Evolutionary conservation across 495 filamentous ascomycete genomes (phyloP).

Genomic region (Chaetomidium leptoderma): DNA sequence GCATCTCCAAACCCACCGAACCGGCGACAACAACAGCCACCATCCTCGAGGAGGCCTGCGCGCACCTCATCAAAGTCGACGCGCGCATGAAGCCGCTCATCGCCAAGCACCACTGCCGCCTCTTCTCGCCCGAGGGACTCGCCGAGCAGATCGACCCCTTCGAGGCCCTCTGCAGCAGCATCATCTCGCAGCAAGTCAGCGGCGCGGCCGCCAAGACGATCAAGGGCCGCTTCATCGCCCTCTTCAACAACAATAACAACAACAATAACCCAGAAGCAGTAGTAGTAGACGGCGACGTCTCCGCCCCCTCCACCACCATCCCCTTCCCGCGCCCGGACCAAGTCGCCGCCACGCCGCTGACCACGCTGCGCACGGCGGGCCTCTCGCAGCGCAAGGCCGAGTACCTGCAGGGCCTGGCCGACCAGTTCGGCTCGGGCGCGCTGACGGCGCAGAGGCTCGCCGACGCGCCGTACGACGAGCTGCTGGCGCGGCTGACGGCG

Average conservation of each 20-base stretch:
- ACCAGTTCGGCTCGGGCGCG: conserved; percentile 72
- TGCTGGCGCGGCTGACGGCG: conserved; percentile 74
- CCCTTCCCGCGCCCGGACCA: conserved; percentile 73
- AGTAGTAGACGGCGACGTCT: conserved; percentile 1
- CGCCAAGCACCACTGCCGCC: conserved; percentile 65
- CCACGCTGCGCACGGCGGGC: conserved; percentile 73
- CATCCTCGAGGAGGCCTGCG: conserved; percentile 71
- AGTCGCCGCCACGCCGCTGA: conserved; percentile 56
- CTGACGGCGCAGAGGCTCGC: conserved; percentile 70
- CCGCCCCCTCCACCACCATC: neutral
- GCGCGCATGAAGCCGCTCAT: conserved; percentile 68
- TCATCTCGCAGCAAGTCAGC: conserved; percentile 94
- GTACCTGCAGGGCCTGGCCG: conserved; percentile 79
- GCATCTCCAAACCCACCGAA: neutral
- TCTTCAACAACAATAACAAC: conserved; percentile 53
- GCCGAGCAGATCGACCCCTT: conserved; percentile 86
- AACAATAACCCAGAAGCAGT: conserved; percentile 23
- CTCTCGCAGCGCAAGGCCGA: conserved; percentile 91
- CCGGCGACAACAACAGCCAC: conserved; percentile 60
- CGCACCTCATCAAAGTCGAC: conserved; percentile 73
- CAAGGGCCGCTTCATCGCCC: conserved; percentile 72
- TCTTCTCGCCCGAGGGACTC: conserved; percentile 79
- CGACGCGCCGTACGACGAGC: conserved; percentile 75
- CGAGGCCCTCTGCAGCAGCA: conserved; percentile 70
- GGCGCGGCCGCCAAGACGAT: conserved; percentile 87